Conservation (phyloP, 2,329 filamentous ascomycete species). For the Paraphoma sp. region DNA sequence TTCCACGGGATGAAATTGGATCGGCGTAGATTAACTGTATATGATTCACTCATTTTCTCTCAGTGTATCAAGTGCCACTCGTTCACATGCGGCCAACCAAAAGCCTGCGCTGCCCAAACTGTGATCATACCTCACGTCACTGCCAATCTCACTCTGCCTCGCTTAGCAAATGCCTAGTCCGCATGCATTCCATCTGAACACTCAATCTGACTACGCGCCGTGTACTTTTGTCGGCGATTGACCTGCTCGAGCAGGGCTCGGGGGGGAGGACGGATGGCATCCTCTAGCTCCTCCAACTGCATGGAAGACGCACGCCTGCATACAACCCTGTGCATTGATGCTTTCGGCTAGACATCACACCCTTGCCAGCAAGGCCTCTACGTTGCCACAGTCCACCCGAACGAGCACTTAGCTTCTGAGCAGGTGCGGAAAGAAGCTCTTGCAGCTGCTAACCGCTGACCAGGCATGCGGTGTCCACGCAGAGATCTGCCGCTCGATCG, state of each 20-base stretch:
- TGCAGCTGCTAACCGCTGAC: slow-evolving; percentile 31
- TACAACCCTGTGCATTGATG: slow-evolving; percentile 18
- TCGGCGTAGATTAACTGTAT: slow-evolving; percentile 34
- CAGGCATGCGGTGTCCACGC: slow-evolving; percentile 25
- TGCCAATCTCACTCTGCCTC: not conserved
- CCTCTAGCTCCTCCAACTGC: not conserved
- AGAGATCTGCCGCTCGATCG: slow-evolving; percentile 21
- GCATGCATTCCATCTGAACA: too few species aligned
- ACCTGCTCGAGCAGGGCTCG: not conserved
- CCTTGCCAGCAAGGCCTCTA: slow-evolving; percentile 4
- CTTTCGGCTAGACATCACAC: slow-evolving; percentile 1
- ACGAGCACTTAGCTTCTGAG: not conserved
- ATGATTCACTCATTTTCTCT: slow-evolving; percentile 33
- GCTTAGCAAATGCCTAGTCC: too few species aligned
- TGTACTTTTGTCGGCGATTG: not conserved
- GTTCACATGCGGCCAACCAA: too few species aligned
- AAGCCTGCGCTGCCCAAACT: not conserved
- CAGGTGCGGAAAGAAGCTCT: slow-evolving; percentile 18
- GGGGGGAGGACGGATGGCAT: not conserved
- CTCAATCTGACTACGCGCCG: not conserved
- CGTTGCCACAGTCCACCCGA: too few species aligned
- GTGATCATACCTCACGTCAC: not conserved
- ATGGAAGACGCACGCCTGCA: not conserved
- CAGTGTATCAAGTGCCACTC: slow-evolving; percentile 1
- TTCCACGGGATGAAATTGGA: slow-evolving; percentile 25